These are phyloP conservation scores for Suillus variegatus DNA, from an alignment of 768 basidiomycete species.

Conservation along the genomic window DNA sequence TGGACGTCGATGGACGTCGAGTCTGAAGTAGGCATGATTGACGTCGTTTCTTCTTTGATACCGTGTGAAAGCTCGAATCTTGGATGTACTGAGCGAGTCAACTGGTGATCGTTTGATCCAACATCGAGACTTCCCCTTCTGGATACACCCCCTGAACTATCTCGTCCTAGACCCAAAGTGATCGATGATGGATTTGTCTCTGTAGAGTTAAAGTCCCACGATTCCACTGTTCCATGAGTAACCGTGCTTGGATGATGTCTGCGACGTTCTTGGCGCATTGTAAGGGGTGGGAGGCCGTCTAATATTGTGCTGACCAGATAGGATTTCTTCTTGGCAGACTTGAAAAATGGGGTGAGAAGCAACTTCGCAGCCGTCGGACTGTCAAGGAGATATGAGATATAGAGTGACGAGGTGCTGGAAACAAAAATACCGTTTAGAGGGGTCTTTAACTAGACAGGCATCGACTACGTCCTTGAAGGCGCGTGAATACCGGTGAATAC, in stretches of 20 bases:
- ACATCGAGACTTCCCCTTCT: slow-evolving; percentile 8
- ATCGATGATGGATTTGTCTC: slow-evolving; percentile 41
- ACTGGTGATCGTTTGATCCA: slow-evolving; percentile 7
- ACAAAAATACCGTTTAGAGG: slow-evolving; percentile 59
- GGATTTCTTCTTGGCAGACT: slow-evolving; percentile 71
- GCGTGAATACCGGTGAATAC: slow-evolving; percentile 73
- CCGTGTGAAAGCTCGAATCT: slow-evolving; percentile 5
- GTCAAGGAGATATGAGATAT: not conserved
- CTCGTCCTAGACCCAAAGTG: not conserved
- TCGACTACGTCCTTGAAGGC: slow-evolving; percentile 84
- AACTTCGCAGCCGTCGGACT: slow-evolving; percentile 81
- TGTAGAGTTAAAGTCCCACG: slow-evolving; percentile 73
- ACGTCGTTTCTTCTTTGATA: not conserved
- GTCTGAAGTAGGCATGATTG: not conserved
- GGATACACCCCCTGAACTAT: slow-evolving; percentile 10
- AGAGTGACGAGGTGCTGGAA: not conserved
- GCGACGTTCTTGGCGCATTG: slow-evolving; percentile 69
- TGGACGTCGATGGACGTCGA: not conserved
- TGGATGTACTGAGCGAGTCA: not conserved
- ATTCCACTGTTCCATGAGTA: slow-evolving; percentile 59
- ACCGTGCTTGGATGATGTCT: slow-evolving; percentile 41
- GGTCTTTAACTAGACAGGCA: slow-evolving; percentile 83
- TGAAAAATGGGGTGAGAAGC: slow-evolving; percentile 81
- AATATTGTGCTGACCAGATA: slow-evolving; percentile 80
- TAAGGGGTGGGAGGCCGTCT: slow-evolving; percentile 71